Conservation (phyloP, 176 grass and related monocot species). For the Oryza longistaminata region DNA sequence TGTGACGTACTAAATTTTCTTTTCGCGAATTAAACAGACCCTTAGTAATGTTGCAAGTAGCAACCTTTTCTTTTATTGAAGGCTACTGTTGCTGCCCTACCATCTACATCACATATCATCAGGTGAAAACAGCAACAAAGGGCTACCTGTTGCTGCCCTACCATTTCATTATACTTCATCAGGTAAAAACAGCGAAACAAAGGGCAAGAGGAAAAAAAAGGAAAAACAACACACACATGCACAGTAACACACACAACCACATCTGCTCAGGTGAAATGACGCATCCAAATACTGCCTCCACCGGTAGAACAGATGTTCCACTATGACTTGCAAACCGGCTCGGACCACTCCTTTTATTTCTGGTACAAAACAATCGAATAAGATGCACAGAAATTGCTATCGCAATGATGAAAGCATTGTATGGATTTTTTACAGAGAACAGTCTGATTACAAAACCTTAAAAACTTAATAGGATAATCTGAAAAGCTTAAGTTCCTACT, state of each 20-base stretch:
- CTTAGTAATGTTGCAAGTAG: background rate
- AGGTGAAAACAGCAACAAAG: background rate
- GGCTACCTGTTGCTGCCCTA: constrained; percentile 20
- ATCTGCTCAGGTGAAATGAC: constrained; percentile 56
- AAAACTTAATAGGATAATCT: background rate
- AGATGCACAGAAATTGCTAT: background rate
- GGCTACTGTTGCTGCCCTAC: background rate
- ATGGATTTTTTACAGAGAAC: too few species aligned
- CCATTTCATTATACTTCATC: constrained; percentile 39
- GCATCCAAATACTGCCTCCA: constrained; percentile 81
- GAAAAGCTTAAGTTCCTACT: background rate
- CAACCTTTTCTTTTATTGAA: background rate
- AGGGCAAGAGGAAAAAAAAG: background rate
- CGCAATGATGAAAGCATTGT: background rate
- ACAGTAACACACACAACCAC: constrained; percentile 11
- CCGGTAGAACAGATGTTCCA: constrained; percentile 35
- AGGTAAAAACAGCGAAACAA: constrained; percentile 3
- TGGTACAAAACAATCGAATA: constrained; percentile 5
- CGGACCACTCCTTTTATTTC: constrained; percentile 38
- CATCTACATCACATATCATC: constrained; percentile 33
- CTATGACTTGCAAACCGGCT: constrained; percentile 28
- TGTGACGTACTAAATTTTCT: too few species aligned
- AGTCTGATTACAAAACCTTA: too few species aligned
- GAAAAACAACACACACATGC: background rate
- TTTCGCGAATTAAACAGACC: too few species aligned